These are phyloP conservation scores for Huntiella abstrusa DNA, from an alignment of 2,329 filamentous ascomycete genomes.

Conservation along the genomic window DNA sequence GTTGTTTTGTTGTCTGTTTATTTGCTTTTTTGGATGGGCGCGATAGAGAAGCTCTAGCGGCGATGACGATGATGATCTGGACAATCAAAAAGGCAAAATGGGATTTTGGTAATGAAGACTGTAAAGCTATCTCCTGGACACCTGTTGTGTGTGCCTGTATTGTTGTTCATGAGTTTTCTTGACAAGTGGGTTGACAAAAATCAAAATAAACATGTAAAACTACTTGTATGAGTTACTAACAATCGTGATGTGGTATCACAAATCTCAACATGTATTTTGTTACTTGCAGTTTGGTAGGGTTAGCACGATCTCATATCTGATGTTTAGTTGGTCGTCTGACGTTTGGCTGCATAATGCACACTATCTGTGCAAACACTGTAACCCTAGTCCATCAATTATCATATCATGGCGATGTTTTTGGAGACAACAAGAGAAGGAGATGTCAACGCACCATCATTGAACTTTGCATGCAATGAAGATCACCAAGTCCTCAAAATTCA, in stretches of 20 bases:
- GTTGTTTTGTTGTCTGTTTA: constrained; percentile 6
- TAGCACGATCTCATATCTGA: too few species aligned
- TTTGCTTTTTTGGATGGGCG: constrained; percentile 8
- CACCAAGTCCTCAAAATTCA: too few species aligned
- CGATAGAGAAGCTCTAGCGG: constrained; percentile 10
- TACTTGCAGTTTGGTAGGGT: neutral
- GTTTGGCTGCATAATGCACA: too few species aligned
- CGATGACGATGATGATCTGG: constrained; percentile 11
- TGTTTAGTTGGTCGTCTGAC: too few species aligned
- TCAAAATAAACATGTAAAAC: constrained; percentile 10
- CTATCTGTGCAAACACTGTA: neutral
- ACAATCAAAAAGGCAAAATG: constrained; percentile 12
- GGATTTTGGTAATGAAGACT: constrained; percentile 11
- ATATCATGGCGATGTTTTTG: too few species aligned
- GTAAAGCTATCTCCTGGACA: constrained; percentile 3
- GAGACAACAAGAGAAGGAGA: too few species aligned
- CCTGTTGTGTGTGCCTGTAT: constrained; percentile 5
- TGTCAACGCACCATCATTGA: too few species aligned
- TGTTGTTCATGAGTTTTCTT: constrained; percentile 5
- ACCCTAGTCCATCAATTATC: neutral
- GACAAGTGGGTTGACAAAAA: constrained; percentile 10
- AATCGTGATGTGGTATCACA: neutral
- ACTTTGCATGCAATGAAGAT: too few species aligned
- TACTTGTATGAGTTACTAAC: neutral
- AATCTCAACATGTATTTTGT: neutral